These are phyloP conservation scores for Vitis labrusca DNA, from an alignment of 164 flowering plant genomes.

Conservation along the genomic window DNA sequence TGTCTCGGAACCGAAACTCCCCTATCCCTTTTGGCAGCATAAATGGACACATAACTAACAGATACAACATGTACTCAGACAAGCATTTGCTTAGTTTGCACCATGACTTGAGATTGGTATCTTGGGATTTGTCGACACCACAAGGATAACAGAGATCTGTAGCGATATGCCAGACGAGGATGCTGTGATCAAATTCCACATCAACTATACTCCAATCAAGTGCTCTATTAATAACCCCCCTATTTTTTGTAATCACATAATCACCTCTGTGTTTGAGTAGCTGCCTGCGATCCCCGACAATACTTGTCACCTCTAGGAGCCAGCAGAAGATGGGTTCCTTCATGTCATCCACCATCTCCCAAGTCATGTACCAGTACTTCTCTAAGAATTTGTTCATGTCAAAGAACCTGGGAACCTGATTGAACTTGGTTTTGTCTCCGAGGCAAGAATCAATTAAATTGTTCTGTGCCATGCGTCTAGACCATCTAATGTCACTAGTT, in stretches of 20 bases:
- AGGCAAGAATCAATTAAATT: not conserved
- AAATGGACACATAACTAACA: conserved; percentile 2
- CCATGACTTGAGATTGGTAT: not conserved
- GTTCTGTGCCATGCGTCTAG: conserved; percentile 4
- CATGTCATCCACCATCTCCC: not conserved
- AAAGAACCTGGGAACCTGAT: not conserved
- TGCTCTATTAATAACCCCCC: too few relatives aligned
- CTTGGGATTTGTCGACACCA: not conserved
- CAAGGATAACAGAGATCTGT: conserved; percentile 1
- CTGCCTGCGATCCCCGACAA: not conserved
- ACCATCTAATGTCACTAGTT: conserved; percentile 1
- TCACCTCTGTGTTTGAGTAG: not conserved
- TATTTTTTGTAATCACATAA: not conserved
- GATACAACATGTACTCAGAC: conserved; percentile 13
- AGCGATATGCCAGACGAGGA: conserved; percentile 13
- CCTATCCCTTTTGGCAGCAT: conserved; percentile 12
- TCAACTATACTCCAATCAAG: not conserved
- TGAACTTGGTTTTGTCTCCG: not conserved
- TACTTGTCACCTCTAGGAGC: not conserved
- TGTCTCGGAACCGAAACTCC: too few relatives aligned
- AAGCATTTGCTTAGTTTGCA: not conserved
- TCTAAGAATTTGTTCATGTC: not conserved
- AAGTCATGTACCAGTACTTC: not conserved
- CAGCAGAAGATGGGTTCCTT: conserved; percentile 3
- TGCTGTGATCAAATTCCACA: conserved; percentile 3